These are phyloP conservation scores for Rhypophila decipiens DNA, from an alignment of 495 filamentous ascomycete species.

Conservation along the genomic window DNA sequence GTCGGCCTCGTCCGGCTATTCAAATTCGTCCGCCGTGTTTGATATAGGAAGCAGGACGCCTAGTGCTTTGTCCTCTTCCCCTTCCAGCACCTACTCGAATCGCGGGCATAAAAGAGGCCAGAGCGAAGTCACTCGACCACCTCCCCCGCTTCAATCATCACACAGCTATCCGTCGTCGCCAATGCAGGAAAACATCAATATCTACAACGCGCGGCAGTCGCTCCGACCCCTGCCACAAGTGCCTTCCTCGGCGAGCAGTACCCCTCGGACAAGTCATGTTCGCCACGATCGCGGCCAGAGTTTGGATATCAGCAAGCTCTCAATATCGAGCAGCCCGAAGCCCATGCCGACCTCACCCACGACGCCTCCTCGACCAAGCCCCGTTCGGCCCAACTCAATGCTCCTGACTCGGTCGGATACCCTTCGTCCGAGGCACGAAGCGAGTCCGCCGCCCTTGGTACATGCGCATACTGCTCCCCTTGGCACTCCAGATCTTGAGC, in stretches of 20 bases:
- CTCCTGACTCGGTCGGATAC: conserved; percentile 47
- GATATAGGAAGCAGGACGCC: conserved; percentile 61
- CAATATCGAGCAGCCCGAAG: conserved; percentile 25
- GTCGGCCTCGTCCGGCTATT: conserved; percentile 67
- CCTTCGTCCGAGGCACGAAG: conserved; percentile 28
- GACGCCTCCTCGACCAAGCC: conserved; percentile 29
- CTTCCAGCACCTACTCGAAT: conserved; percentile 54
- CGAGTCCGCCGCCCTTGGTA: conserved; percentile 30
- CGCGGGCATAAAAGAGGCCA: conserved; percentile 67
- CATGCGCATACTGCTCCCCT: conserved; percentile 44
- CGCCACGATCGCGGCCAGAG: conserved; percentile 44
- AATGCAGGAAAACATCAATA: conserved; percentile 39
- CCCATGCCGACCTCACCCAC: conserved; percentile 21
- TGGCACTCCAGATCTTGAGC: conserved; percentile 64
- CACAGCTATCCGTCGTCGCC: conserved; percentile 39
- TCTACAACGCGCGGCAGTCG: conserved; percentile 69
- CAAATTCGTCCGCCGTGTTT: conserved; percentile 57
- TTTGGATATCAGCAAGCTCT: conserved; percentile 44
- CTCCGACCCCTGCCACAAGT: conserved; percentile 70
- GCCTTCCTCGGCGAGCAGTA: conserved; percentile 45
- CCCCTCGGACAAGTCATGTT: neutral
- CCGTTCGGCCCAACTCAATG: conserved; percentile 49
- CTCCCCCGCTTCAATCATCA: conserved; percentile 28
- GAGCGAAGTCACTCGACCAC: conserved; percentile 57
- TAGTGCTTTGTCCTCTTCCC: conserved; percentile 63